Evolutionary conservation across 768 basidiomycete genomes (phyloP).

Genomic region (Panellus pusillus): DNA sequence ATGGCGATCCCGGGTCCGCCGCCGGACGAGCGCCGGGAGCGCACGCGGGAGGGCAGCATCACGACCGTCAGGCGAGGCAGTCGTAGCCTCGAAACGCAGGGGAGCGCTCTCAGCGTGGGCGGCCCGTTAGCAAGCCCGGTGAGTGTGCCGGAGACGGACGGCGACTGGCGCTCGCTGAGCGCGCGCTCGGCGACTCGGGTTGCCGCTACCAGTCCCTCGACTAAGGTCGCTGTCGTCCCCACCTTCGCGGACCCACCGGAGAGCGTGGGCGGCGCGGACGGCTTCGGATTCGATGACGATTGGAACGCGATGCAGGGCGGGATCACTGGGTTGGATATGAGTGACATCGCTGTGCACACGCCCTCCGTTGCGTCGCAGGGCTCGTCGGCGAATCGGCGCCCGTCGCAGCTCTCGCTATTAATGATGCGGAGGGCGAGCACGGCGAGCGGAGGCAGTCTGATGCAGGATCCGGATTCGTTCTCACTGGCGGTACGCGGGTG

Average conservation of each 20-base stretch:
- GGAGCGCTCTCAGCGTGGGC: conserved; percentile 23
- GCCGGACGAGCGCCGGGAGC: conserved; percentile 11
- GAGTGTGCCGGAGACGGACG: conserved; percentile 50
- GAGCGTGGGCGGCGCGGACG: conserved; percentile 13
- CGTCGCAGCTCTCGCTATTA: conserved; percentile 27
- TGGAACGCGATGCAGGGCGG: conserved; percentile 37
- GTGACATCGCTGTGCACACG: conserved; percentile 26
- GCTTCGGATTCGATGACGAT: conserved; percentile 43
- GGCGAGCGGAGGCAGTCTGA: conserved; percentile 36
- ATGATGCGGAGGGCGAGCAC: conserved; percentile 42
- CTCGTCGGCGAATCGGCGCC: conserved; percentile 12
- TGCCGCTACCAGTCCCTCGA: background rate
- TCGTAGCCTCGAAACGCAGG: conserved; percentile 57
- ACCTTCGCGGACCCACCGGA: conserved; percentile 12
- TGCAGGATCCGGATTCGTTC: conserved; percentile 42
- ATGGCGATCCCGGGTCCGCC: conserved; percentile 53
- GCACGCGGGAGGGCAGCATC: conserved; percentile 52
- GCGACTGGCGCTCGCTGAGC: too few relatives aligned
- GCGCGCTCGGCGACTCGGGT: conserved; percentile 31
- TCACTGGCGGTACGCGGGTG: conserved; percentile 37
- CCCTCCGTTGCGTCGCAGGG: conserved; percentile 18
- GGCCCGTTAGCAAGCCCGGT: conserved; percentile 2
- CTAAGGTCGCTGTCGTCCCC: conserved; percentile 1
- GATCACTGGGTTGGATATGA: conserved; percentile 31
- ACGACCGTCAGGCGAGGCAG: conserved; percentile 62